Base-by-base conservation (phyloP, 2,329 filamentous ascomycete genomes). In the Colletotrichum sp. region DNA sequence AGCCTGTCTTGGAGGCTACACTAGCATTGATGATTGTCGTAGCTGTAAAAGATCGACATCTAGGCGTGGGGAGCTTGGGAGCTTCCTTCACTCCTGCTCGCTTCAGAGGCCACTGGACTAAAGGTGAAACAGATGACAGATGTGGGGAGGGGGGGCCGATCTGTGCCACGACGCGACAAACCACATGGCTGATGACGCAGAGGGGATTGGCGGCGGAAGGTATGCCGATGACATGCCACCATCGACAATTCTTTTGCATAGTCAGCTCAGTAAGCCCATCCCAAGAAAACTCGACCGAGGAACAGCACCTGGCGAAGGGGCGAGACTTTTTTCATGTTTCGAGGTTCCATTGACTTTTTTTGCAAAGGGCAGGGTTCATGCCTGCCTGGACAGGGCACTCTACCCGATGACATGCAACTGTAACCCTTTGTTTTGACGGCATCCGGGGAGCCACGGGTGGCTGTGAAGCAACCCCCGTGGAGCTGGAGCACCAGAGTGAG, bases 171-270 rank as follows among this genome's bases (percentile, higher is more conserved):
- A 71, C 28, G 19, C 28, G 34, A n/a, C 19, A 48, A 65, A 59
- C 44, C 44, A 68, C 72, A 72, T 76, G 74, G 74, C 74, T 68
- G 64, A 76, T 76, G 70, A 74, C 74, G 74, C 64, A 75, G 59
- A 68, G 36, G 36, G 48, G 59, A 30, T 59, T 65, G 67, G 34
- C 36, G 28, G 63, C 30, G 34, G n/a, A 22, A 36, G 61, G n/a
- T 44, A 32, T 13, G 67, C 36, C 48, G 55, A 27, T 60, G 67
- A 66, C 44, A 55, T 30, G 13, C 61, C 28, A 67, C 22, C 8
- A 30, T 55, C 64, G 64, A 67, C 44, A 48, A n/a, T 12, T 19
- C 44, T 16, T 34, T 15, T 48, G 22, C 27, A 8, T 28, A 27
- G 61, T 36, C 32, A 15, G n/a, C 61, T 64, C n/a, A 28, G 22